A percentile compares a stretch with the other conserved stretches of the same genome.
phyloP scores from a whole-genome alignment of 768 basidiomycete species.

The Tylopilus rubrobrunneus region DNA sequence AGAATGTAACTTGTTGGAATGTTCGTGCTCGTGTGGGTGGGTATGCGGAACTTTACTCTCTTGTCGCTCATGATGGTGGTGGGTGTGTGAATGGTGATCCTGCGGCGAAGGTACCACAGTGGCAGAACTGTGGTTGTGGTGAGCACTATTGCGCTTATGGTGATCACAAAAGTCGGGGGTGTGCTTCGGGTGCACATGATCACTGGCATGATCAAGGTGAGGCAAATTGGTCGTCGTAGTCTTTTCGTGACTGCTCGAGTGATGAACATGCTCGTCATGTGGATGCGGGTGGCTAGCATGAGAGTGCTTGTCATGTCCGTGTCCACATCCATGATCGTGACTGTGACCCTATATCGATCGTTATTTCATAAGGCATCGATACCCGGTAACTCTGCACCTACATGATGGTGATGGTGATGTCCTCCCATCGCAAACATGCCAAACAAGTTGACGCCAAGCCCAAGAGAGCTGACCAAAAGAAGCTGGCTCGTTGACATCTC shows the following conservation, averaged over 20 bases:
- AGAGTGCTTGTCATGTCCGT: constrained; percentile 28
- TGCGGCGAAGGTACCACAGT: constrained; percentile 6
- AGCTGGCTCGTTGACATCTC: constrained; percentile 97
- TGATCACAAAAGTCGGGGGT: constrained; percentile 11
- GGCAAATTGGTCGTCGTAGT: constrained; percentile 5
- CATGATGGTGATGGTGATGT: constrained; percentile 63
- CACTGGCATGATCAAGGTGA: constrained; percentile 16
- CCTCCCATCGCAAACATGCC: constrained; percentile 99
- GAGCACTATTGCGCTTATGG: constrained; percentile 6
- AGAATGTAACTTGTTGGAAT: constrained; percentile 20
- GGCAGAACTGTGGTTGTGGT: constrained; percentile 18
- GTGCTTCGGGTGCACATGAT: constrained; percentile 18
- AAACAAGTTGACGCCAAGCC: constrained; percentile 91
- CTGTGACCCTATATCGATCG: constrained; percentile 16
- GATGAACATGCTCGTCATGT: constrained; percentile 28
- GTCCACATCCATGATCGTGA: constrained; percentile 13
- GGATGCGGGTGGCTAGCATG: constrained; percentile 34
- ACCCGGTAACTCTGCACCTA: constrained; percentile 31
- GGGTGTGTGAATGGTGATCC: constrained; percentile 27
- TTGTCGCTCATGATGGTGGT: constrained; percentile 22
- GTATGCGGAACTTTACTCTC: constrained; percentile 22
- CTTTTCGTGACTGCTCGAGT: constrained; percentile 12
- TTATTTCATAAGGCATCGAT: not conserved
- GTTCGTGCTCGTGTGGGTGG: constrained; percentile 28
- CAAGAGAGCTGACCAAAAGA: constrained; percentile 82